Percentiles rank a stretch among this genome's conserved stretches.
phyloP scores from a whole-genome alignment of 352 stramenopile genomes.

The Pythium vanterpoolii region DNA sequence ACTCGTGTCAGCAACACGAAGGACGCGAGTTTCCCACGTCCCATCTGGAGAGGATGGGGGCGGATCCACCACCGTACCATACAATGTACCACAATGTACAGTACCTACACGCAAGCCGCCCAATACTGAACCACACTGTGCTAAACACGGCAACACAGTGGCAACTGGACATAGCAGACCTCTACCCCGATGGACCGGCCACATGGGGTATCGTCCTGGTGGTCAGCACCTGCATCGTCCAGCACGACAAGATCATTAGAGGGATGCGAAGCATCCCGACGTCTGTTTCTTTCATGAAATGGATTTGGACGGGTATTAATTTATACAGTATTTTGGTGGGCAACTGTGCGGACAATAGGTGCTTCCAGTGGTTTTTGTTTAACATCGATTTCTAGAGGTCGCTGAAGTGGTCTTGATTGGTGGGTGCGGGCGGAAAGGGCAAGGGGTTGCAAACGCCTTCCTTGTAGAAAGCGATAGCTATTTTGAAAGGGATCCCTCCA shows the following conservation, averaged over 20 bases:
- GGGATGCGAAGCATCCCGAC: background rate
- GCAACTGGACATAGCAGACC: background rate
- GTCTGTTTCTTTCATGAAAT: background rate
- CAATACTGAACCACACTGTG: background rate
- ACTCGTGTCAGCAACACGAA: background rate
- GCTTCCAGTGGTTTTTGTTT: too few species aligned
- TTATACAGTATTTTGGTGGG: background rate
- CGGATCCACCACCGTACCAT: background rate
- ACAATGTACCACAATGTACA: background rate
- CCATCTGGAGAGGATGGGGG: slow-evolving; percentile 17
- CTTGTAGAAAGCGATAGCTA: background rate
- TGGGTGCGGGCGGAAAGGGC: slow-evolving; percentile 11
- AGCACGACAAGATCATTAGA: background rate
- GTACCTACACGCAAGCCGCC: background rate
- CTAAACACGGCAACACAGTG: background rate
- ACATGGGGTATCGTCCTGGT: background rate
- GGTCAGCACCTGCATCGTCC: background rate
- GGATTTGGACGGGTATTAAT: background rate
- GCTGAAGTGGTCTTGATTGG: background rate
- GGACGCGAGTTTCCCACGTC: background rate
- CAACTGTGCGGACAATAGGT: too few species aligned
- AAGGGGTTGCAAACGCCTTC: slow-evolving; percentile 12
- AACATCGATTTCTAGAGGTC: background rate
- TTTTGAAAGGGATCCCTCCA: background rate
- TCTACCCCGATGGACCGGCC: background rate